phyloP scores from a whole-genome alignment of 2,329 filamentous ascomycete genomes.

The Zopfia rhizophila region DNA sequence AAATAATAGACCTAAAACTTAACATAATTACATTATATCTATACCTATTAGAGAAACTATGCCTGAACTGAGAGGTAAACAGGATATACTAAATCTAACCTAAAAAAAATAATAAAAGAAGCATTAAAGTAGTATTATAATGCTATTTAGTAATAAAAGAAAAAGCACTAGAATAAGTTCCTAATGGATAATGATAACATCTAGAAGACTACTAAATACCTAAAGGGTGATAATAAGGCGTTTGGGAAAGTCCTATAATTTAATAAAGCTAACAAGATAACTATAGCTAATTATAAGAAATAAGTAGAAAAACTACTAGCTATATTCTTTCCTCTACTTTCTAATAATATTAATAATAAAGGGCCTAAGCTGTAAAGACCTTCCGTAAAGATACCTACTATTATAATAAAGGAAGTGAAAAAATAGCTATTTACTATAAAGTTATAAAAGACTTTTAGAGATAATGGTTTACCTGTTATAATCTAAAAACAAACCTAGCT shows the following conservation, averaged over 20 bases:
- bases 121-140: slow-evolving; percentile 18
- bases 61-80: slow-evolving; percentile 11
- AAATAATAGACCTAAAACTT: slow-evolving; percentile 18
- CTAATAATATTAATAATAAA: slow-evolving; percentile 13
- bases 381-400: slow-evolving; percentile 14
- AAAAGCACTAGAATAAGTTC: slow-evolving; percentile 21
- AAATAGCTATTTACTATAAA: slow-evolving; percentile 14
- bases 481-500: slow-evolving; percentile 24
- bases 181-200: slow-evolving; percentile 19
- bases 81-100: slow-evolving; percentile 10
- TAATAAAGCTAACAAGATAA: slow-evolving; percentile 14
- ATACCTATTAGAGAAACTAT: slow-evolving; percentile 28
- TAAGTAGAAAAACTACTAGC: slow-evolving; percentile 15
- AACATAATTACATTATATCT: too few species aligned
- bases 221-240: slow-evolving; percentile 18
- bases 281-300: slow-evolving; percentile 10
- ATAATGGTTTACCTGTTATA: slow-evolving; percentile 16
- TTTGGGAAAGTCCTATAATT: slow-evolving; percentile 19
- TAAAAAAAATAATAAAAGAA: slow-evolving; percentile 15
- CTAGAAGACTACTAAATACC: slow-evolving; percentile 19
- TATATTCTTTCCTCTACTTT: slow-evolving; percentile 18
- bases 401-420: slow-evolving; percentile 16
- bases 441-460: slow-evolving; percentile 19
- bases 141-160: slow-evolving; percentile 21
- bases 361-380: slow-evolving; percentile 13